Conservation (phyloP, 768 basidiomycete species). For the Collybiopsis luxurians region DNA sequence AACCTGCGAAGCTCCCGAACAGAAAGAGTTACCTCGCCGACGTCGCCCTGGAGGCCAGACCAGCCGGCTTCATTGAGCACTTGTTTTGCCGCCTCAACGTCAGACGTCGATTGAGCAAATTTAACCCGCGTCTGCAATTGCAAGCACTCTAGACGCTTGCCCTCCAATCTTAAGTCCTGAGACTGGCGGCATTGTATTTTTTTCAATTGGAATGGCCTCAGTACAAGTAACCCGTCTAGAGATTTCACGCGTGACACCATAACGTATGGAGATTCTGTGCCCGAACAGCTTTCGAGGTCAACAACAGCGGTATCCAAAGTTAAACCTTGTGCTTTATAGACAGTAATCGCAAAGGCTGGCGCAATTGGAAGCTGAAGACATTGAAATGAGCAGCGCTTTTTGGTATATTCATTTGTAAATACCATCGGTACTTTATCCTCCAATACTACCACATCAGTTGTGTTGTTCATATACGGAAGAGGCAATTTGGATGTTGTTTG, state of each 20-base stretch:
- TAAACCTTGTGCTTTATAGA: conserved; percentile 26
- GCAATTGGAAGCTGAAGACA: conserved; percentile 20
- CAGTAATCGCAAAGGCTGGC: conserved; percentile 25
- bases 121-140: too few species aligned
- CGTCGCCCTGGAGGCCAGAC: too few species aligned
- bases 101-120: too few species aligned
- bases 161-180: neutral
- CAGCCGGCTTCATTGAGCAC: too few species aligned
- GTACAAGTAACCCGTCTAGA: neutral
- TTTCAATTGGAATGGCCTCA: neutral
- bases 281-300: conserved; percentile 16
- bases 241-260: conserved; percentile 15
- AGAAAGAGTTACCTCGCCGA: too few species aligned
- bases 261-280: conserved; percentile 22
- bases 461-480: conserved; percentile 9
- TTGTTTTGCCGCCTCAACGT: too few species aligned
- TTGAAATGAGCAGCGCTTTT: conserved; percentile 4
- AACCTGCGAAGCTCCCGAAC: too few species aligned
- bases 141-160: too few species aligned
- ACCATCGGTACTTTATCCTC: conserved; percentile 8
- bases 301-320: conserved; percentile 16
- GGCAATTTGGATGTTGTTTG: neutral
- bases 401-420: conserved; percentile 11
- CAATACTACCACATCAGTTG: conserved; percentile 12
- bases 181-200: neutral